Evolutionary conservation across 352 stramenopile genomes (phyloP), one percentile per base, ranked within the genome.

Genomic region (Globisporangium cederbergense): DNA sequence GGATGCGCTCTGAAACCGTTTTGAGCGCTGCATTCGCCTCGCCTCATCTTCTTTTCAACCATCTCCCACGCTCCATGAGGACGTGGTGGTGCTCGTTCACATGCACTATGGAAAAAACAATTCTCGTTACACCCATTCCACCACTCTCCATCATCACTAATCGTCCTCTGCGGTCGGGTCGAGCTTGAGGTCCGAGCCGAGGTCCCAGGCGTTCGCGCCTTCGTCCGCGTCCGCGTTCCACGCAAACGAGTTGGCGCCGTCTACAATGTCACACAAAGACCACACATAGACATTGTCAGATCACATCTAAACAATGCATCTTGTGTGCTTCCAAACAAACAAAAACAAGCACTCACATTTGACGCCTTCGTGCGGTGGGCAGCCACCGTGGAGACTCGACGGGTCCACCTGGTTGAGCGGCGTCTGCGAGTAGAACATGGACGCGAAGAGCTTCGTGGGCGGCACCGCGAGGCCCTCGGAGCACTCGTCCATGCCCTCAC

Each of bases 361-460:
- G 49, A 81, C 71, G 40, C 78, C 83, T 38, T 78, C 66, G 22
- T 77, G 58, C 10, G 77, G 81, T 47, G 81, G 81, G 32, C 79
- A 90, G 30, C 81, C 83, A 3, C 83, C 83, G 50, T 90, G 83
- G 13, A 89, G 71, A 72, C 79, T 90, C 25, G 76, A 49, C 4
- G 75, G 81, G 28, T 89, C 81, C 20, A 75, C 63, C 9, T 78
- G 68, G 62, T 88, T 87, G 50, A 79, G 64, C 18, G 83, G 81
- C n/a, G 77, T 90, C 54, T 89, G 79, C 4, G 78, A 81, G 59
- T 90, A 90, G 50, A 92, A 90, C 60, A 92, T 79, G 13, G 82
- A 84, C 20, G 79, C 80, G n/a, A 73, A 81, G 47, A 90, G 71
- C 59, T 88, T 88, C n/a, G 70, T 75, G 7, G 81, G 80, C 2